Evolutionary conservation across 1,284 basidiomycete species (phyloP), one percentile per base, ranked within the genome.

Genomic region (Malassezia equina): DNA sequence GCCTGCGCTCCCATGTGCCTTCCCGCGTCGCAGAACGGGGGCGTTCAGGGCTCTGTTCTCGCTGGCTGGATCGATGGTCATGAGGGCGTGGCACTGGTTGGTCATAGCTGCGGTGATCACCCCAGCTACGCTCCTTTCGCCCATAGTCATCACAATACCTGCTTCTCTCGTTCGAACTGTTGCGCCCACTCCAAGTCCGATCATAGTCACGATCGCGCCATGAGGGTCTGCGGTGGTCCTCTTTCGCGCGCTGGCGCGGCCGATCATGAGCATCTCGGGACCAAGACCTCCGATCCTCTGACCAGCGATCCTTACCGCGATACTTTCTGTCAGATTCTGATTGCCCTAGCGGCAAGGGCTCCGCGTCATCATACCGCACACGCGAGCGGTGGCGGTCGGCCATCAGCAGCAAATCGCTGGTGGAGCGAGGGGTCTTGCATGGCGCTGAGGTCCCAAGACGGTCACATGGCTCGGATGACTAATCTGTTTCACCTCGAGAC

Each of bases 341-440:
- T 21, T 46, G n/a, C n/a, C 29, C 13, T n/a, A 33, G 2, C 4
- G 44, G 29, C 15, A 15, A 8, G 8, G 44, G 44, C 44, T 41
- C 25, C 8, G 39, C 36, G 19, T 51, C 50, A 9, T 51, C 50
- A 25, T 51, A 51, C 9, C 19, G 42, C 27, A 51, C 40, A 4
- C 41, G 41, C n/a, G 50, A 25, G 11, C 50, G 41, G 11, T 42
- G 50, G 7, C 25, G 13, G 17, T 25, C 28, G 34, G 39, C 39
- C 21, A 46, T 23, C 24, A 12, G 17, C 21, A 46, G 13, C 24
- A 12, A 11, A 45, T 31, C 44, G 19, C 21, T n/a, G 25, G n/a
- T 31, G 44, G 29, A 46, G 44, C 21, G 28, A 8, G 44, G 19
- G 44, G 44, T 21, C n/a, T 8, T 31, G 31, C 44, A 17, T n/a